phyloP scores from a whole-genome alignment of 176 grass and related monocot species.

The Poa annua region DNA sequence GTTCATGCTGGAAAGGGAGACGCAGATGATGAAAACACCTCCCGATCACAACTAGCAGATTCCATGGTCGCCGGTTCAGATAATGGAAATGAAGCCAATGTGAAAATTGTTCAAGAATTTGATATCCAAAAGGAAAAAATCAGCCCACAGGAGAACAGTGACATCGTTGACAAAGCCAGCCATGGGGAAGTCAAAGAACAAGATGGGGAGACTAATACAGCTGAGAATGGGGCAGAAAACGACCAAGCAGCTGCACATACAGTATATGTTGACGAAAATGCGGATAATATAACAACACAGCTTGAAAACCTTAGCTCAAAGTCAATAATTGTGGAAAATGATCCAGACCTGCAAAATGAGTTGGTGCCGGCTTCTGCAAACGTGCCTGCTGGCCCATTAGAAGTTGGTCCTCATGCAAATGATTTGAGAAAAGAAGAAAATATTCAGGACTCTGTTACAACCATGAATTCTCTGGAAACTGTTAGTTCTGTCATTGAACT shows the following conservation, averaged over 20 bases:
- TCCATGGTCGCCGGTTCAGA: slow-evolving; percentile 13
- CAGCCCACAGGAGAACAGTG: slow-evolving; percentile 43
- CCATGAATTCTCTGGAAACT: slow-evolving; percentile 47
- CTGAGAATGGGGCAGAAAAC: slow-evolving; percentile 43
- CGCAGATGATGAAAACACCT: slow-evolving; percentile 22
- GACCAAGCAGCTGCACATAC: slow-evolving; percentile 38
- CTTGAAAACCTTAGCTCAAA: slow-evolving; percentile 35
- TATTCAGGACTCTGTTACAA: slow-evolving; percentile 40
- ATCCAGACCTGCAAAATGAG: slow-evolving; percentile 43
- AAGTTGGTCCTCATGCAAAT: slow-evolving; percentile 41
- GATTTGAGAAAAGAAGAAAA: slow-evolving; percentile 53
- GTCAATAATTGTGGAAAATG: slow-evolving; percentile 39
- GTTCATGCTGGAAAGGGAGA: slow-evolving; percentile 45
- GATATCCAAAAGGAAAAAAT: slow-evolving; percentile 44
- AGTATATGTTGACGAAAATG: slow-evolving; percentile 31
- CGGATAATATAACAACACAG: slow-evolving; percentile 37
- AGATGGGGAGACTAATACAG: slow-evolving; percentile 38
- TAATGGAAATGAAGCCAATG: slow-evolving; percentile 39
- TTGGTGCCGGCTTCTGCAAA: slow-evolving; percentile 29
- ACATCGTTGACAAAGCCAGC: slow-evolving; percentile 40
- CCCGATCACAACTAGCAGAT: slow-evolving; percentile 32
- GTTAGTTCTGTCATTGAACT: slow-evolving; percentile 52
- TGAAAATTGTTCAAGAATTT: slow-evolving; percentile 38
- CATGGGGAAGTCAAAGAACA: slow-evolving; percentile 44
- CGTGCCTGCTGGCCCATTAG: slow-evolving; percentile 42